Evolutionary conservation across 1,139 yeast genomes (phyloP), one percentile per base, ranked within the genome.

Genomic region (Spathaspora sp.): DNA sequence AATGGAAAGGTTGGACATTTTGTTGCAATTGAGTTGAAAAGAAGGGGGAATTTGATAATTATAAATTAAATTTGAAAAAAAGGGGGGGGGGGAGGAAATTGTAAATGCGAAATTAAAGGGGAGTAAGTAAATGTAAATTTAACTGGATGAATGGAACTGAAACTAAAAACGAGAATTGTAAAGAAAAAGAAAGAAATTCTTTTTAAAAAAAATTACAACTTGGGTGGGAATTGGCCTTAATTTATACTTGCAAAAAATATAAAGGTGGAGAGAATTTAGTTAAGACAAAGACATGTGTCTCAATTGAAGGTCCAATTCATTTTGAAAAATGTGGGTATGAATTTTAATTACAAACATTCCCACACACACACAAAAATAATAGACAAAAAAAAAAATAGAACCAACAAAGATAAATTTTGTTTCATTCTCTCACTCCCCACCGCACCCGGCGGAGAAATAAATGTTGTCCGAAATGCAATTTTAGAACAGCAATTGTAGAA

Each of bases 1-100:
- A 46, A 65, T 51, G 24, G 66, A 38, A 25, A 41, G 41, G 26
- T 51, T 50, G 3, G 54, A 49, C 52, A 49, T 17, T 34, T 25
- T 7, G 10, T 34, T n/a, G 17, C 27, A 41, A 41, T 41, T 34
- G 34, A 26, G 23, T 20, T 8, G n/a, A 4, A 9, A 20, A 16
- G 16, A 20, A 17, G 6, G n/a, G 3, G 7, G n/a, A n/a, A n/a
- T n/a, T n/a, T n/a, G n/a, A n/a, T n/a, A 17, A 34, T 17, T 17
- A 20, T 20, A 13, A 34, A 34, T 24, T 37, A 20, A 18, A 7
- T 37, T 18, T 13, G 6, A 7, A 24, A 18, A 37, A 37, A 37
- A 31, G 16, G 18, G 36, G 18, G 36, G 36, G 18, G 23, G 23
- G 23, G 23, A 7, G 23, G 23, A 20, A 20, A 20, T 20, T 20